Base-by-base conservation (phyloP, 2,329 filamentous ascomycete genomes). In the Colletotrichum ledebouriae region DNA sequence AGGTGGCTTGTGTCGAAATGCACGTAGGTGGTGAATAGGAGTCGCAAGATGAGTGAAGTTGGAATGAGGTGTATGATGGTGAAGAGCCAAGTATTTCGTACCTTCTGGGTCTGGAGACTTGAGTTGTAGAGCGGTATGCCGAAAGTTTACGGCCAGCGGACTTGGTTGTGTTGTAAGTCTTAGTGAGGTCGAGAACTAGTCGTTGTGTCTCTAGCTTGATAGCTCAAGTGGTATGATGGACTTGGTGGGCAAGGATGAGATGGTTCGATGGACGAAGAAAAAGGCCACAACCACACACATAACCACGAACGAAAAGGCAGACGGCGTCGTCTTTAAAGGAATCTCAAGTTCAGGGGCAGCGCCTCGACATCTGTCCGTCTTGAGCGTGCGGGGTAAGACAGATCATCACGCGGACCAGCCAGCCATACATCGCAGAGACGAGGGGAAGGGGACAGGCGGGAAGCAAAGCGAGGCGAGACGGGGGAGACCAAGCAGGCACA, bases 351-450 rank as follows among this genome's bases (percentile, higher is more conserved):
- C 68, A 70, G 68, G 68, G 68, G 68, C 55, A 64, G 17, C 49
- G 47, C 55, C 46, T 70, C 50, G 61, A 69, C 52, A 37, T 59
- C 5, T 59, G 15, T 9, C 44, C 41, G 59, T 52, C 61, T 42
- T 59, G 53, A 66, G 69, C 66, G 69, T 70, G 69, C 69, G 69
- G 69, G 69, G 69, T 70, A 70, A 63, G 52, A 62, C 55, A 66
- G 61, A 69, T 61, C 69, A 62, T 70, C 69, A 70, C 66, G 69
- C 66, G 69, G 66, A 55, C 56, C 37, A 42, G 57, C 49, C 60
- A 60, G 42, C 66, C 61, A 68, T 64, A 56, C 46, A 50, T 50
- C 65, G 56, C 56, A 56, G 33, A 57, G 39, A 25, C 22, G 20
- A 52, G 49, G 49, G 39, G 58, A 37, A 56, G 17, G 46, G 29